A percentile compares a stretch with the other conserved stretches of the same genome.
phyloP scores from a whole-genome alignment of 257 asterid species.

The Agastache rugosa region DNA sequence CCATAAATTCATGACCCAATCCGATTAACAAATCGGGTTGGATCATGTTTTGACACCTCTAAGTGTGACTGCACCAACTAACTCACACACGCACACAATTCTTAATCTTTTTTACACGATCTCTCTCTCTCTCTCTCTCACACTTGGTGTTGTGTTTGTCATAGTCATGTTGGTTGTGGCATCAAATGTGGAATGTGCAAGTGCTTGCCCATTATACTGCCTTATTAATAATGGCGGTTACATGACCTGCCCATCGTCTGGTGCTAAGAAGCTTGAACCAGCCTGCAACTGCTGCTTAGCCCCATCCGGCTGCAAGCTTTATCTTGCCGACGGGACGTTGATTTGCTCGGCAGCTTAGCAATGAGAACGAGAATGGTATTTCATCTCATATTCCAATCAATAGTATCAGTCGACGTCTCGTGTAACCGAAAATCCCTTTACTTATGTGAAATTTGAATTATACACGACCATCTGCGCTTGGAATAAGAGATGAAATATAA shows the following conservation, averaged over 20 bases:
- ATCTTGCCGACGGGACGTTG: neutral
- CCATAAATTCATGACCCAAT: too few relatives aligned
- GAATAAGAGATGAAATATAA: too few relatives aligned
- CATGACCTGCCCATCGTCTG: slow-evolving; percentile 37
- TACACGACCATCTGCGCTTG: neutral
- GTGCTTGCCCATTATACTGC: slow-evolving; percentile 26
- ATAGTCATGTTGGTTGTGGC: neutral
- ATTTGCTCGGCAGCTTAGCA: slow-evolving; percentile 22
- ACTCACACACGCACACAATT: too few relatives aligned
- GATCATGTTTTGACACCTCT: too few relatives aligned
- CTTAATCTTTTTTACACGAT: too few relatives aligned
- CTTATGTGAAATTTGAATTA: too few relatives aligned
- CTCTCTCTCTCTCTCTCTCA: neutral
- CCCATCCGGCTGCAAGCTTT: slow-evolving; percentile 30
- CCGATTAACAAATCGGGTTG: too few relatives aligned
- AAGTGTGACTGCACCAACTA: too few relatives aligned
- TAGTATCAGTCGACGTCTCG: neutral
- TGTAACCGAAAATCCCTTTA: neutral
- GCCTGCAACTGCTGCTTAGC: slow-evolving; percentile 37
- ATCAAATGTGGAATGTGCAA: slow-evolving; percentile 15
- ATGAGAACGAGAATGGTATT: neutral
- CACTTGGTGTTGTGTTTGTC: neutral
- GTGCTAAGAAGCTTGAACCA: slow-evolving; percentile 1
- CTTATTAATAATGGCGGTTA: neutral
- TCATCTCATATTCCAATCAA: neutral